Base-by-base conservation (phyloP, 1,284 basidiomycete genomes). In the Sporisorium graminicola region DNA sequence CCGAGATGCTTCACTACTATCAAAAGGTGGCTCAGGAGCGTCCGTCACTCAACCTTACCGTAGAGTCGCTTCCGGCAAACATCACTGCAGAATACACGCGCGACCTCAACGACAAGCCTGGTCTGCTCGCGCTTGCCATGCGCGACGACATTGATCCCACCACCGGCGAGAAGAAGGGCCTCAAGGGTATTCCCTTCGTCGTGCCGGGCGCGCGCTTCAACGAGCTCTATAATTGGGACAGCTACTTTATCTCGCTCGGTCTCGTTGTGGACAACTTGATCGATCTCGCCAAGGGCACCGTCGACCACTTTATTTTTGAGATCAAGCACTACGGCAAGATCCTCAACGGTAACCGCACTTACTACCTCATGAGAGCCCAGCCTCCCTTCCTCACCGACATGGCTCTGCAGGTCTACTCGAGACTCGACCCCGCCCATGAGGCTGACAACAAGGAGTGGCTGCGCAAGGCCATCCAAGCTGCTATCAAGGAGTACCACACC, bases 331-430 rank as follows among this genome's bases (percentile, higher is more conserved):
- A 98, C 86, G 92, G 93, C 88, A 98, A 96, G 86, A 82, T 86
- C 46, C 70, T 85, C 61, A 85, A 86, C 74, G 84, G 82, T 24
- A 85, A 84, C 62, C 78, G 84, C 24, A 79, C 83, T 35, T 85
- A 85, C 76, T 99, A 99, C 86, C 90, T 99, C 65, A 94, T 93
- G 86, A 92, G 96, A 61, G 92, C 95, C 16, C 96, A 99, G 86
- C 96, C 96, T 33, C 96, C 96, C 0, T 99, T 99, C 91, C 89
- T 99, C 54, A 99, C 96, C 64, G 97, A 99, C 87, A 94, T 98
- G 91, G 94, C 95, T 0, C 89, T 98, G 35, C 97, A 98, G 86
- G 96, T 98, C 85, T 99, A 94, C 88, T 95, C 95, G 83, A 94
- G 95, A 83, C 90, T 98, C 61, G 94, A 97, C 82, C 91, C 93